phyloP scores from a whole-genome alignment of 2,329 filamentous ascomycete species.

The Hypomyces perniciosus region DNA sequence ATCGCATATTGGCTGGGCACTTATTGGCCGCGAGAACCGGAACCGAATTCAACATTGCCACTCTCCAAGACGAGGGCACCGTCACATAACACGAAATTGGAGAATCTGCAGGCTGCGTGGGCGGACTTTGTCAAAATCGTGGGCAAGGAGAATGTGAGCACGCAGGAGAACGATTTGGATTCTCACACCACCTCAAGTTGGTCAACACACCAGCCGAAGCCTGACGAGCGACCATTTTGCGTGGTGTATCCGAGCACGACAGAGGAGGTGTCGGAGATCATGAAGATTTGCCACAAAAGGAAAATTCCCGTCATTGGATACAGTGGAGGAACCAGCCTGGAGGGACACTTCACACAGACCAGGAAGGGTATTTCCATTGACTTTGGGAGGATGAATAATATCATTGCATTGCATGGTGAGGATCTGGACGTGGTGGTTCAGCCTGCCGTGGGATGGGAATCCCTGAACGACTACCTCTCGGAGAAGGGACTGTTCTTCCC shows the following conservation, averaged over 20 bases:
- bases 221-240: conserved; percentile 53
- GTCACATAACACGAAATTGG: conserved; percentile 51
- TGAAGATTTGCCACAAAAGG: conserved; percentile 79
- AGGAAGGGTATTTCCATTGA: conserved; percentile 79
- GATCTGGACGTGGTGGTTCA: conserved; percentile 73
- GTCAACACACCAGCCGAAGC: conserved; percentile 51
- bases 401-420: conserved; percentile 69
- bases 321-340: conserved; percentile 81
- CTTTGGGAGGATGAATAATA: conserved; percentile 78
- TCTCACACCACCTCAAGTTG: conserved; percentile 56
- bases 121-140: conserved; percentile 60
- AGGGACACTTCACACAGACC: conserved; percentile 83
- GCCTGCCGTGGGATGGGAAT: conserved; percentile 81
- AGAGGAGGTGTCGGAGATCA: conserved; percentile 76
- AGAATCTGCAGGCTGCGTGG: conserved; percentile 64
- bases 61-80: conserved; percentile 46
- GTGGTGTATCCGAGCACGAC: conserved; percentile 73
- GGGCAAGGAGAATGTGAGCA: conserved; percentile 60
- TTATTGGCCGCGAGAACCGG: conserved; percentile 44
- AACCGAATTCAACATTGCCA: conserved; percentile 53
- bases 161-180: conserved; percentile 47
- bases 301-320: conserved; percentile 82
- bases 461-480: conserved; percentile 70
- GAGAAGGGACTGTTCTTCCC: conserved; percentile 81
- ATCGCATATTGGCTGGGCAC: conserved; percentile 56